phyloP scores from a whole-genome alignment of 441 rosid species.

The Erodium texanum region DNA sequence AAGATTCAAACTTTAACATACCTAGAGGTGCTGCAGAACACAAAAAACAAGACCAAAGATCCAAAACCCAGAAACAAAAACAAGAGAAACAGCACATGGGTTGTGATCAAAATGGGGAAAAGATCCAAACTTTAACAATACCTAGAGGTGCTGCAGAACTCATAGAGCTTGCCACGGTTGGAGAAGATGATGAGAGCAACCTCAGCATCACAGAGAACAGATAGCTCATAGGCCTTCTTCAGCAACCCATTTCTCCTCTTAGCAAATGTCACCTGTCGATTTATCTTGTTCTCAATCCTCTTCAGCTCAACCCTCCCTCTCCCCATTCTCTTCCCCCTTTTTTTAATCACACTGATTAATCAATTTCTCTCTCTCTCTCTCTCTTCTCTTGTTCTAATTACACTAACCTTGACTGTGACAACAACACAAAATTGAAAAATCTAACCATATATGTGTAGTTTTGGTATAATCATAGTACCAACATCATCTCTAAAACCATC shows the following conservation, averaged over 20 bases:
- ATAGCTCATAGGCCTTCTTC: slow-evolving; percentile 84
- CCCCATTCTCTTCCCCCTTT: slow-evolving; percentile 36
- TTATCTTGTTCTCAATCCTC: slow-evolving; percentile 89
- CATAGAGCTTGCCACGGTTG: slow-evolving; percentile 77
- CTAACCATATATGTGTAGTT: neutral
- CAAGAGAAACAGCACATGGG: neutral
- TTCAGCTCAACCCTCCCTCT: slow-evolving; percentile 85
- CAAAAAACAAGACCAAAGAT: slow-evolving; percentile 19
- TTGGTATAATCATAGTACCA: neutral
- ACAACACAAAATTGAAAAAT: neutral
- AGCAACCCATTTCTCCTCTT: slow-evolving; percentile 87
- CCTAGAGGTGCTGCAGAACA: slow-evolving; percentile 77
- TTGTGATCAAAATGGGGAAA: neutral
- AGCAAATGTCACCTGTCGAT: slow-evolving; percentile 77
- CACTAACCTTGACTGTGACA: too few species aligned
- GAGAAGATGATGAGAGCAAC: slow-evolving; percentile 92
- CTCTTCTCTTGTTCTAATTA: too few species aligned
- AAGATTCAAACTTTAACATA: slow-evolving; percentile 15
- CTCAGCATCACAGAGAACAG: too few species aligned
- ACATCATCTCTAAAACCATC: neutral
- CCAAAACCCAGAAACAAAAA: neutral
- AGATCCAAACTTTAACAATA: slow-evolving; percentile 15
- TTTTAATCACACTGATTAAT: neutral
- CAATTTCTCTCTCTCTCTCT: too few species aligned
- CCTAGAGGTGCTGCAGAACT: slow-evolving; percentile 77